These are phyloP conservation scores for Dothideomycetidae sp. DNA, from an alignment of 2,329 filamentous ascomycete genomes.

Conservation along the genomic window DNA sequence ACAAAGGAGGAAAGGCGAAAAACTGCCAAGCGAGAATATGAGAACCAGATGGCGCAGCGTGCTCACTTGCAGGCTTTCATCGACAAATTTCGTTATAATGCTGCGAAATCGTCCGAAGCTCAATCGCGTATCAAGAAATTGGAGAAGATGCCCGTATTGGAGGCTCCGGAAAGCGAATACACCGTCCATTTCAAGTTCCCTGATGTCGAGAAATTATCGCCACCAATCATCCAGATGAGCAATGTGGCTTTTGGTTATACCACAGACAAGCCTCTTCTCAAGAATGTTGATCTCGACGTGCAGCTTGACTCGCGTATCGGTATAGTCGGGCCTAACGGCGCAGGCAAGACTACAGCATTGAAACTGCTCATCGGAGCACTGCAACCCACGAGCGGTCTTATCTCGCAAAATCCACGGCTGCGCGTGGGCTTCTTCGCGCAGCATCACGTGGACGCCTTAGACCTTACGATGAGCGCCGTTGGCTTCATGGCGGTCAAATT, in stretches of 20 bases:
- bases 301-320: constrained; percentile 96
- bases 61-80: constrained; percentile 96
- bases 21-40: constrained; percentile 91
- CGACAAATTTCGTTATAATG: constrained; percentile 99
- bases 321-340: constrained; percentile 98
- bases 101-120: constrained; percentile 93
- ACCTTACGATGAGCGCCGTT: constrained; percentile 77
- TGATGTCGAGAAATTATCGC: constrained; percentile 91
- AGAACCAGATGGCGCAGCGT: constrained; percentile 90
- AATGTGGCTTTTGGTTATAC: constrained; percentile 83
- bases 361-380: constrained; percentile 91
- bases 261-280: constrained; percentile 63
- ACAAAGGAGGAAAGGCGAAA: constrained; percentile 96
- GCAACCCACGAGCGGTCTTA: constrained; percentile 59
- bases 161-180: constrained; percentile 85
- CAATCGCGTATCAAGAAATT: constrained; percentile 98
- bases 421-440: constrained; percentile 95
- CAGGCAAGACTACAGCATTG: constrained; percentile 95
- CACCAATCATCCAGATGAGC: constrained; percentile 95
- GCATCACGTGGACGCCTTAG: constrained; percentile 92
- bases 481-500: constrained; percentile 92
- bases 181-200: constrained; percentile 95
- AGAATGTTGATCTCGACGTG: constrained; percentile 84
- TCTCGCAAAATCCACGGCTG: constrained; percentile 76
- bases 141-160: constrained; percentile 87